phyloP scores from a whole-genome alignment of 202 grass and related monocot genomes.

The Carex arenaria region DNA sequence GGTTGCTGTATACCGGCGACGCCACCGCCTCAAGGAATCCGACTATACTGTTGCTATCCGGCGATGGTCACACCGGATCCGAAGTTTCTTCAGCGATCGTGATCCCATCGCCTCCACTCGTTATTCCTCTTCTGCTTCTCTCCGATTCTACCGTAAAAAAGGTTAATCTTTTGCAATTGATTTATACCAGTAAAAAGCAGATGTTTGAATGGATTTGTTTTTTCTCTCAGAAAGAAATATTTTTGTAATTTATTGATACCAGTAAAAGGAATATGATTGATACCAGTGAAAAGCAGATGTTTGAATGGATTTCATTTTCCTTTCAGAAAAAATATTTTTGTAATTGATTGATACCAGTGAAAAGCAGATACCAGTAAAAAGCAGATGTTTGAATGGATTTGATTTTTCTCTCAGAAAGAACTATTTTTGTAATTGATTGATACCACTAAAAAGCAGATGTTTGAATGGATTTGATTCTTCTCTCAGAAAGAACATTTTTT shows the following conservation, averaged over 20 bases:
- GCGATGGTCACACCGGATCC: constrained; percentile 50
- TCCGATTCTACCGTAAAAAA: constrained; percentile 75
- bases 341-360: no score
- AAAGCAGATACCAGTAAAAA: no score
- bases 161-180: constrained; percentile 18
- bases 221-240: neutral
- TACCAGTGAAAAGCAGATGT: no score
- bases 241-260: no score
- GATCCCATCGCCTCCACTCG: constrained; percentile 8
- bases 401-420: neutral
- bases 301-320: no score
- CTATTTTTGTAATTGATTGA: no score
- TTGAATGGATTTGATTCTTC: no score
- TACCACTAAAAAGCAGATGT: no score
- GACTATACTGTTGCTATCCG: constrained; percentile 35
- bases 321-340: no score
- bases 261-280: no score
- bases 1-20: constrained; percentile 58
- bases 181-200: no score
- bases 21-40: constrained; percentile 30
- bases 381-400: neutral
- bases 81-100: constrained; percentile 25
- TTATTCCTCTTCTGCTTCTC: constrained; percentile 31
- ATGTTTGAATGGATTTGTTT: neutral
- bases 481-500: no score